Conservation (phyloP, 2,329 filamentous ascomycete species). For the Ophiostoma piceae region DNA sequence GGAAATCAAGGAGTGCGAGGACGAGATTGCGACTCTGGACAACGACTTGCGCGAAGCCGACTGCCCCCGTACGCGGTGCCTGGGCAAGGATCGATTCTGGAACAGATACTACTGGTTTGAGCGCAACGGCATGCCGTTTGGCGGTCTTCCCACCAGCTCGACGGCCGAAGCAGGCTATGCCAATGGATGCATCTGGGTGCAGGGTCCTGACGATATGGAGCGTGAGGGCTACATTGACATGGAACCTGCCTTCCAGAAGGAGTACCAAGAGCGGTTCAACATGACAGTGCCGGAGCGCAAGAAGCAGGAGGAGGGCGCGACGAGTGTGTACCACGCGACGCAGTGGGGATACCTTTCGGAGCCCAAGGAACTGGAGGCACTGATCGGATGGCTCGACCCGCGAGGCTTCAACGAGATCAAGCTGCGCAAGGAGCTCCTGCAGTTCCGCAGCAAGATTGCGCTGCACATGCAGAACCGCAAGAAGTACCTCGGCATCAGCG, state of each 20-base stretch:
- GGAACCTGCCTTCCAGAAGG: conserved; percentile 61
- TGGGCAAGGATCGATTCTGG: conserved; percentile 95
- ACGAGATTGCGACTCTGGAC: conserved; percentile 77
- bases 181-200: conserved; percentile 93
- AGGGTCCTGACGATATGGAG: conserved; percentile 87
- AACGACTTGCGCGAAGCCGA: conserved; percentile 92
- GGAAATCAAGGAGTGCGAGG: conserved; percentile 73
- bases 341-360: conserved; percentile 94
- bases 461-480: conserved; percentile 76
- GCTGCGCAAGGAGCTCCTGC: conserved; percentile 76
- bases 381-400: conserved; percentile 84
- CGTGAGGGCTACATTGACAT: conserved; percentile 81
- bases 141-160: conserved; percentile 78
- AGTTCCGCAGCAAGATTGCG: conserved; percentile 69
- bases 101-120: conserved; percentile 99
- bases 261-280: conserved; percentile 71
- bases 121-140: conserved; percentile 95
- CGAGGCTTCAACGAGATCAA: conserved; percentile 82
- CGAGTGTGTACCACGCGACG: conserved; percentile 66
- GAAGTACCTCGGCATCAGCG: conserved; percentile 58
- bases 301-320: conserved; percentile 74
- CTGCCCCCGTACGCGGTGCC: conserved; percentile 79
- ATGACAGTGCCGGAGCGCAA: conserved; percentile 84
- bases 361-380: conserved; percentile 66
- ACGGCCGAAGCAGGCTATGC: conserved; percentile 84